Conservation (phyloP, 192 early-diverging fungal species). For the Podila horticola region DNA sequence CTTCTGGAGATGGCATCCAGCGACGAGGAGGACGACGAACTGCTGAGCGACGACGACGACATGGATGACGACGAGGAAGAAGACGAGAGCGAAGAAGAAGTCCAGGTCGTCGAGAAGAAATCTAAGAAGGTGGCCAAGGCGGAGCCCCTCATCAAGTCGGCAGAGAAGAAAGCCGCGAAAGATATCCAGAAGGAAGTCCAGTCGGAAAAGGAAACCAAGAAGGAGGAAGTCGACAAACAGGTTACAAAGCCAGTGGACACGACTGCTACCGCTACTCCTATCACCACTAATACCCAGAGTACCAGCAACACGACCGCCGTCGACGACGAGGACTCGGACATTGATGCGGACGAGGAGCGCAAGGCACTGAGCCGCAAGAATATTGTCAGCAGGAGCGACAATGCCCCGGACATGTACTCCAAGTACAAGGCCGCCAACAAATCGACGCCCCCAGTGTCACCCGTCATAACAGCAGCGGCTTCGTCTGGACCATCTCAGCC, state of each 20-base stretch:
- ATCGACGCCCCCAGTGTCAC: too few species aligned
- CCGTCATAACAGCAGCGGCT: neutral
- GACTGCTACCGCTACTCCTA: neutral
- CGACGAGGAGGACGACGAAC: constrained; percentile 34
- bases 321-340: neutral
- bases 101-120: neutral
- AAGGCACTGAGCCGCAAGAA: constrained; percentile 8
- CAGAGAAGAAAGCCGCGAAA: neutral
- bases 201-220: neutral
- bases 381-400: constrained; percentile 26
- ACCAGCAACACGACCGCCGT: neutral
- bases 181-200: neutral
- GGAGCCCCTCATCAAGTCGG: neutral
- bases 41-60: constrained; percentile 37
- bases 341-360: constrained; percentile 24
- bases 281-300: neutral
- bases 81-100: constrained; percentile 3
- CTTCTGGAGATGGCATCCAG: constrained; percentile 47
- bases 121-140: neutral
- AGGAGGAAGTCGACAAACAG: neutral
- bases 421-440: constrained; percentile 40
- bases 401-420: constrained; percentile 33
- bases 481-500: neutral
- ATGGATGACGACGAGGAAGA: constrained; percentile 16
- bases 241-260: neutral